Percentiles rank a stretch among this genome's conserved stretches.
Evolutionary conservation across 1,284 basidiomycete genomes (phyloP).

Genomic region (Sporisorium graminicola): DNA sequence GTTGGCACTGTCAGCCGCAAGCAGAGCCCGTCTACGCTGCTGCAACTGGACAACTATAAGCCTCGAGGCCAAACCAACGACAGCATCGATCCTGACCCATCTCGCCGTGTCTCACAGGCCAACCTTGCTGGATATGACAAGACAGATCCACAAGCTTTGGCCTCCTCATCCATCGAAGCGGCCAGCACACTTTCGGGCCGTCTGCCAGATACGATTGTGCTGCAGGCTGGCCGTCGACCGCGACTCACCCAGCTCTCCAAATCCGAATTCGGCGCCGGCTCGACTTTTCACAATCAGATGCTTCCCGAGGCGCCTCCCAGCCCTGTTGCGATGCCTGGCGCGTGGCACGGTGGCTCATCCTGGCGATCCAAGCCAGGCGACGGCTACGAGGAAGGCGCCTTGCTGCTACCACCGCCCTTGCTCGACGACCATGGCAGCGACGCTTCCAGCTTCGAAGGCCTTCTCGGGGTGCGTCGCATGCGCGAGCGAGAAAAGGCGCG

Average conservation of each 20-base stretch:
- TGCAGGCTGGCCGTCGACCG: conserved; percentile 34
- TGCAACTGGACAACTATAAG: conserved; percentile 24
- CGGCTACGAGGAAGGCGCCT: conserved; percentile 56
- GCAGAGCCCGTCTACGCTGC: conserved; percentile 23
- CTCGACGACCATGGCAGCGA: conserved; percentile 63
- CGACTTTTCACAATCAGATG: conserved; percentile 28
- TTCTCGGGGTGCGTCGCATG: conserved; percentile 63
- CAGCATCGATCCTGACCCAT: neutral
- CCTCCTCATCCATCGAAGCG: neutral
- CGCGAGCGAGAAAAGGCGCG: conserved; percentile 58
- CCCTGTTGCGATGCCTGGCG: conserved; percentile 67
- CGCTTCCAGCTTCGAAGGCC: conserved; percentile 49
- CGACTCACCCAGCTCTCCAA: conserved; percentile 13
- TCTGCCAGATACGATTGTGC: conserved; percentile 26
- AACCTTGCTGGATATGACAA: neutral
- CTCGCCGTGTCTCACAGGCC: neutral
- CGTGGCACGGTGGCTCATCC: conserved; percentile 54
- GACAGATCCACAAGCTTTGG: neutral
- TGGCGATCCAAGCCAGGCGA: conserved; percentile 51
- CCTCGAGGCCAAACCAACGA: conserved; percentile 7
- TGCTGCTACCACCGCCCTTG: conserved; percentile 65
- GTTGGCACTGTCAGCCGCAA: conserved; percentile 29
- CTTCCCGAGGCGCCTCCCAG: conserved; percentile 61
- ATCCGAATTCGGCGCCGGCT: conserved; percentile 55
- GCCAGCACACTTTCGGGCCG: neutral